A percentile compares a stretch with the other conserved stretches of the same genome.
phyloP scores from a whole-genome alignment of 2,329 filamentous ascomycete genomes.

The Ilyonectria destructans region DNA sequence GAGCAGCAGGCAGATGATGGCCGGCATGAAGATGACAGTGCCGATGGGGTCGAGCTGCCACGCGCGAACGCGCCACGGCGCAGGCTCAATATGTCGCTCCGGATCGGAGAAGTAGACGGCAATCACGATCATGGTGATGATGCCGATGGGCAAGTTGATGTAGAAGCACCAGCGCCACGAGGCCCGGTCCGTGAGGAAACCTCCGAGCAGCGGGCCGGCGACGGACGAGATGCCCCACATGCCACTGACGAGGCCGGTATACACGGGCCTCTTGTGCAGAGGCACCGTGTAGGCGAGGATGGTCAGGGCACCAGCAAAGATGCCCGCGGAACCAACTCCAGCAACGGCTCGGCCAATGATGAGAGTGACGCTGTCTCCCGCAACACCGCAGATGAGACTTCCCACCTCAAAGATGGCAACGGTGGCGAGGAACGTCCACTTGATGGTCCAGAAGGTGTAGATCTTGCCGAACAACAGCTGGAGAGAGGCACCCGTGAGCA shows the following conservation, averaged over 20 bases:
- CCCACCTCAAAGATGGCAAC: slow-evolving; percentile 62
- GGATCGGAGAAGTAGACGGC: slow-evolving; percentile 48
- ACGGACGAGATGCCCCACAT: slow-evolving; percentile 65
- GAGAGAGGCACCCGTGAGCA: slow-evolving; percentile 59
- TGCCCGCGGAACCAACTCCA: slow-evolving; percentile 61
- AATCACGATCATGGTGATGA: slow-evolving; percentile 53
- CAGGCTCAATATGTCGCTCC: slow-evolving; percentile 43
- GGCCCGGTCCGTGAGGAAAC: slow-evolving; percentile 55
- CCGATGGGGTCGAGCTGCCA: slow-evolving; percentile 53
- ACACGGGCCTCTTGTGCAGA: slow-evolving; percentile 53
- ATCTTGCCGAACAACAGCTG: slow-evolving; percentile 60
- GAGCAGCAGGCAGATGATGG: slow-evolving; percentile 64
- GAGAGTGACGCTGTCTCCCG: slow-evolving; percentile 52
- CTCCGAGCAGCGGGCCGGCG: slow-evolving; percentile 54
- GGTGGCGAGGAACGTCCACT: slow-evolving; percentile 57
- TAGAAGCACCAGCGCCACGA: slow-evolving; percentile 61
- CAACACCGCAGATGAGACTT: slow-evolving; percentile 58
- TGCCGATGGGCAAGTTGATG: slow-evolving; percentile 59
- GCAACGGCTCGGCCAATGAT: slow-evolving; percentile 57
- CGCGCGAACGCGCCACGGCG: slow-evolving; percentile 46
- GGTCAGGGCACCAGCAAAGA: slow-evolving; percentile 62
- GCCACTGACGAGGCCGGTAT: slow-evolving; percentile 55
- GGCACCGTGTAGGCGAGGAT: slow-evolving; percentile 61
- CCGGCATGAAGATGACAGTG: slow-evolving; percentile 52
- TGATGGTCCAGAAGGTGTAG: slow-evolving; percentile 64